Base-by-base conservation (phyloP, 2,329 filamentous ascomycete species). In the Colletotrichum orbiculare region DNA sequence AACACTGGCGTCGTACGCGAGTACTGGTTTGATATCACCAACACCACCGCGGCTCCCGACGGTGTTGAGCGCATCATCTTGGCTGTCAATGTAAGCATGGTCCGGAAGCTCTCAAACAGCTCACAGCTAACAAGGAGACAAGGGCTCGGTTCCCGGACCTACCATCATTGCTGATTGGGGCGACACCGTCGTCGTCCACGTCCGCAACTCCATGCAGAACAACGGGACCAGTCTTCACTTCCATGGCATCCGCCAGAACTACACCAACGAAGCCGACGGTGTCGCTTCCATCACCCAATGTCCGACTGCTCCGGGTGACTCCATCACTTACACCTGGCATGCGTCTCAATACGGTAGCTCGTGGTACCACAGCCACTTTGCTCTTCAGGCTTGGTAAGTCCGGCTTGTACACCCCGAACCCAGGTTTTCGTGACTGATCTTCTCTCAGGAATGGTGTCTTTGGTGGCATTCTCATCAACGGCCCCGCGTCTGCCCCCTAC, bases 331-430 rank as follows among this genome's bases (percentile, higher is more conserved):
- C 74, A 82, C 74, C 2, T 90, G 84, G 76, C 79, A 80, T 54
- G 85, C 83, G 5, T 85, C 82, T 1, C 79, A 84, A 69, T 84
- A 87, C 73, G 85, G 87, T 13, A 77, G 82, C 0, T 79, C 79
- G 3, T 89, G 85, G 85, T 89, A 89, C 60, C 88, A 90, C 72
- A 86, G 83, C 2, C 88, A 90, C 70, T 85, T 85, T 70, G 78
- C 78, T 3, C 70, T 80, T 0, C 79, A 82, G 59, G 74, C 77
- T 0, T 82, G 77, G 74, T 81, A 88, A 61, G 64, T 43, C 11
- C 15, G 11, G 4, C 25, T 25, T 25, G 25, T 13, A 41, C 33
- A 8, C 6, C 7, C 25, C 2, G 13, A 13, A n/a, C 11, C n/a
- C 42, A 6, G 25, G 11, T 8, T 45, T 12, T 77, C 74, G 73